Percentiles rank a stretch among this genome's conserved stretches.
phyloP scores from a whole-genome alignment of 2,329 filamentous ascomycete genomes.

The Phialocephala sp. region DNA sequence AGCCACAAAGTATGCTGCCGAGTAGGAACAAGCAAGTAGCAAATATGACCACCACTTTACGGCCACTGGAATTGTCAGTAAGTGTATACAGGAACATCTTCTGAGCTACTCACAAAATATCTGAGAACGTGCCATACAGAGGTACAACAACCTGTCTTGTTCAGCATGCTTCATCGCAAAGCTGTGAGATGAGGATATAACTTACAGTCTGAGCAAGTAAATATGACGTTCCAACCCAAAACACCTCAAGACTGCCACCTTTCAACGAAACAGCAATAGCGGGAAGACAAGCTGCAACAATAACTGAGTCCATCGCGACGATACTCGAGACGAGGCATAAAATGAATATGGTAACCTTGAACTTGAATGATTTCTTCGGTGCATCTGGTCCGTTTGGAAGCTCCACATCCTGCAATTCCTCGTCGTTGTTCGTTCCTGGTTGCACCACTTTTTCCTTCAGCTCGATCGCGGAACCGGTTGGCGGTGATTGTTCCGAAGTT shows the following conservation, averaged over 20 bases:
- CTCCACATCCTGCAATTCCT: not conserved
- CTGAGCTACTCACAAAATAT: constrained; percentile 23
- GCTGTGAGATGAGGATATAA: not conserved
- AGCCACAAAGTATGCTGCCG: constrained; percentile 27
- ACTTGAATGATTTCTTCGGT: constrained; percentile 22
- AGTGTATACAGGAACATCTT: not conserved
- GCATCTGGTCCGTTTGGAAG: not conserved
- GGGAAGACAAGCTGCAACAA: constrained; percentile 26
- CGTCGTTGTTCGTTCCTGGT: not conserved
- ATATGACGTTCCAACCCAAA: constrained; percentile 30
- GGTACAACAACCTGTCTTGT: constrained; percentile 17
- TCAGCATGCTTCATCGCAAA: not conserved
- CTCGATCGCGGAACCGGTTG: no score
- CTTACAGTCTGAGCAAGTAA: constrained; percentile 28
- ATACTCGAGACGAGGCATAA: constrained; percentile 24
- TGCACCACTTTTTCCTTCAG: no score
- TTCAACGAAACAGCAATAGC: constrained; percentile 27
- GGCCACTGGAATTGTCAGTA: constrained; percentile 16
- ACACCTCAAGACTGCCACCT: constrained; percentile 26
- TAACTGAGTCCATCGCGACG: constrained; percentile 18
- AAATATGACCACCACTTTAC: constrained; percentile 27
- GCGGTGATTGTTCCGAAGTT: no score
- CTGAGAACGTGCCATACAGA: constrained; percentile 28
- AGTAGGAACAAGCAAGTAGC: constrained; percentile 25
- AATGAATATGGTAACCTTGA: constrained; percentile 26